Percentiles rank a stretch among this genome's conserved stretches.
Evolutionary conservation across 805 yeast species (phyloP).

Genomic region (Myxozyma geophila): DNA sequence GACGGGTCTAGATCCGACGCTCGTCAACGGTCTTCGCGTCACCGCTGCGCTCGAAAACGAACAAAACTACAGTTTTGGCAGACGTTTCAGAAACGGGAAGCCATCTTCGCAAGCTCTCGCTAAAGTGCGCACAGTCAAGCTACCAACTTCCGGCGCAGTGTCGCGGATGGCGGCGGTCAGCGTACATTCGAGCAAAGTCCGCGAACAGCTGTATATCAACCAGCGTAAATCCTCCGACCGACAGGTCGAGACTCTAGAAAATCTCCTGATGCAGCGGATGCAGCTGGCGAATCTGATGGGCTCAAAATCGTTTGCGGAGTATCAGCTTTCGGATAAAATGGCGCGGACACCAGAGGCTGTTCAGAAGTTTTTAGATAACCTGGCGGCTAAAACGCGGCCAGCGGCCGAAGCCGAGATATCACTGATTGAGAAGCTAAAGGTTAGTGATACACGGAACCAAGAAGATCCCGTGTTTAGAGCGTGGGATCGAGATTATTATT

Average conservation of each 20-base stretch:
- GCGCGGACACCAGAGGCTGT: slow-evolving; percentile 82
- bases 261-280: slow-evolving; percentile 67
- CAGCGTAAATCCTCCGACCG: slow-evolving; percentile 65
- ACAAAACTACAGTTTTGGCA: not conserved
- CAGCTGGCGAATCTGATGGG: slow-evolving; percentile 76
- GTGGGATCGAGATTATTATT: slow-evolving; percentile 86
- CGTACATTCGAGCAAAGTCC: slow-evolving; percentile 58
- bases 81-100: slow-evolving; percentile 24
- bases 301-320: slow-evolving; percentile 68
- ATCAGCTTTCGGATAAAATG: slow-evolving; percentile 88
- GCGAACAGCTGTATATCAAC: slow-evolving; percentile 75
- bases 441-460: slow-evolving; percentile 47
- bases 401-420: slow-evolving; percentile 65
- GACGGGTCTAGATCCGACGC: slow-evolving; percentile 40
- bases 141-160: slow-evolving; percentile 57
- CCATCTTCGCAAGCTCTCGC: slow-evolving; percentile 14
- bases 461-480: slow-evolving; percentile 59
- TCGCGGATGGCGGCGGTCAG: slow-evolving; percentile 68
- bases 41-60: slow-evolving; percentile 13
- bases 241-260: slow-evolving; percentile 65
- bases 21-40: slow-evolving; percentile 21
- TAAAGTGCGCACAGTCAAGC: slow-evolving; percentile 50
- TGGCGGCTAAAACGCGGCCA: slow-evolving; percentile 57
- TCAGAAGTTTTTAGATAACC: slow-evolving; percentile 62
- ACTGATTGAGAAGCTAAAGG: slow-evolving; percentile 43